Evolutionary conservation across 108 stramenopile genomes (phyloP).

Genomic region (Nitzschia inconspicua): DNA sequence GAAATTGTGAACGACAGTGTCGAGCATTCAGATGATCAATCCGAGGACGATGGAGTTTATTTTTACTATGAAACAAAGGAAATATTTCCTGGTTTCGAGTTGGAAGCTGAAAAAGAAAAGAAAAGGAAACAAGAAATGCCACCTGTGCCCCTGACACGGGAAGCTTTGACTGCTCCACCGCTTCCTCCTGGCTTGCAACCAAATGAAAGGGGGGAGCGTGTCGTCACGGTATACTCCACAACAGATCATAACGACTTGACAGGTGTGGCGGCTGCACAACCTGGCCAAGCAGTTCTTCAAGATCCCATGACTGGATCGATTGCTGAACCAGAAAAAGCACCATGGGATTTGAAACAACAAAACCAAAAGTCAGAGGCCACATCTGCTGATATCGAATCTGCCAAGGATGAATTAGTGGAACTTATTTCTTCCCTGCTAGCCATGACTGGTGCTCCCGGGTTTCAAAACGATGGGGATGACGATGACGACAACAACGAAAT

Average conservation of each 20-base stretch:
- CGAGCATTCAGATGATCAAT: conserved; percentile 33
- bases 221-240: conserved; percentile 78
- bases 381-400: conserved; percentile 49
- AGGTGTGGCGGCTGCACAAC: conserved; percentile 46
- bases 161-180: conserved; percentile 46
- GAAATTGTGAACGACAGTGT: conserved; percentile 43
- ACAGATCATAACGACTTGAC: conserved; percentile 84
- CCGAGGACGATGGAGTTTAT: conserved; percentile 1
- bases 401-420: conserved; percentile 60
- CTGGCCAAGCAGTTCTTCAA: conserved; percentile 17
- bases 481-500: conserved; percentile 23
- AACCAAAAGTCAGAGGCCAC: conserved; percentile 34
- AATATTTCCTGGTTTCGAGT: conserved; percentile 6
- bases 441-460: conserved; percentile 82
- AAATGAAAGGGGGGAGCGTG: conserved; percentile 78
- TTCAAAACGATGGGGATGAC: conserved; percentile 49
- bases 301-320: conserved; percentile 18
- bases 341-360: conserved; percentile 33
- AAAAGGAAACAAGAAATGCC: conserved; percentile 16
- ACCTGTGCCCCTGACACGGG: conserved; percentile 11
- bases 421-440: conserved; percentile 57
- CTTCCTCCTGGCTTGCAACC: conserved; percentile 50
- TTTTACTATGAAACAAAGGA: conserved; percentile 11
- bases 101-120: conserved; percentile 19
- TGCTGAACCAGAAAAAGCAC: conserved; percentile 18